Conservation (phyloP, 805 yeast genomes). For the Saturnispora zaruensis region DNA sequence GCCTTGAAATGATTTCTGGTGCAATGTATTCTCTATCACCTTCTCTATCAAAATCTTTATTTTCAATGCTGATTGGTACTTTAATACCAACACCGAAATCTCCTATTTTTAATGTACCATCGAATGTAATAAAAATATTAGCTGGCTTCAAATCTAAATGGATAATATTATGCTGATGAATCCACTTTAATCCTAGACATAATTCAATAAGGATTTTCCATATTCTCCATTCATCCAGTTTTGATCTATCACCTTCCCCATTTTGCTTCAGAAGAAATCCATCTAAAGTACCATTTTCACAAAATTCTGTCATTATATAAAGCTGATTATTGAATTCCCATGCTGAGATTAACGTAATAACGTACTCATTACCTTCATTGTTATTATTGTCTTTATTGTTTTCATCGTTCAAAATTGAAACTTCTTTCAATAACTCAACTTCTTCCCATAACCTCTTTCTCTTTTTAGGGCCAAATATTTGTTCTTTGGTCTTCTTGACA, state of each 20-base stretch:
- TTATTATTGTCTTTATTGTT: conserved; percentile 10
- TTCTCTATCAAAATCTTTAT: conserved; percentile 74
- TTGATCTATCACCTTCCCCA: conserved; percentile 57
- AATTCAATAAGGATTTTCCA: conserved; percentile 93
- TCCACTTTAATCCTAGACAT: conserved; percentile 66
- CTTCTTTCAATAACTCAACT: conserved; percentile 53
- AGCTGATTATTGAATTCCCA: conserved; percentile 75
- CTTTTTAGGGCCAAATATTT: conserved; percentile 49
- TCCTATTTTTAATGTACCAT: conserved; percentile 88
- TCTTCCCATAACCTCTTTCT: conserved; percentile 61
- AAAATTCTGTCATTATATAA: conserved; percentile 89
- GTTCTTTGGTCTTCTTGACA: conserved; percentile 75
- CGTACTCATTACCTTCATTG: conserved; percentile 44
- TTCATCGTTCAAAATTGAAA: conserved; percentile 16
- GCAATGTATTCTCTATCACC: conserved; percentile 98
- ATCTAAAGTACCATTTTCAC: conserved; percentile 85
- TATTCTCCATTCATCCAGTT: conserved; percentile 91
- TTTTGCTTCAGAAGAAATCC: conserved; percentile 73
- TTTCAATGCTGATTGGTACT: conserved; percentile 45
- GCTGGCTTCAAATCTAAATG: conserved; percentile 96
- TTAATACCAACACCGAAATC: conserved; percentile 93
- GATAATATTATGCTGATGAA: conserved; percentile 67
- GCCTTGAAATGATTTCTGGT: conserved; percentile 82
- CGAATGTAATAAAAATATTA: conserved; percentile 87
- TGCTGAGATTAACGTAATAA: conserved; percentile 70